These are phyloP conservation scores for Myriosclerotinia duriaeana DNA, from an alignment of 2,329 filamentous ascomycete species.

Conservation along the genomic window DNA sequence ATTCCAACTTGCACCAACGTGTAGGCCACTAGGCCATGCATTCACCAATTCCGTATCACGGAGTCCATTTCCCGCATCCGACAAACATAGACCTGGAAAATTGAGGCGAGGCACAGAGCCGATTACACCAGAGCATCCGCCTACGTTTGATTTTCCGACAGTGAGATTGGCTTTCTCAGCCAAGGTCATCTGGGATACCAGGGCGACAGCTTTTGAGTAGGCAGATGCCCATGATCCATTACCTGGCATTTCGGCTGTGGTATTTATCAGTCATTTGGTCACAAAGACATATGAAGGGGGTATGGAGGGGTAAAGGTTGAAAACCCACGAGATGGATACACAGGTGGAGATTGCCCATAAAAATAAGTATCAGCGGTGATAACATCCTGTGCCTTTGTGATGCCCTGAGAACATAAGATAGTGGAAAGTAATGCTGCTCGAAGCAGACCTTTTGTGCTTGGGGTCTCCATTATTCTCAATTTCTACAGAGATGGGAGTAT, in stretches of 20 bases:
- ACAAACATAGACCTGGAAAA: neutral
- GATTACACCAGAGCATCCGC: neutral
- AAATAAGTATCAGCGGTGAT: conserved; percentile 41
- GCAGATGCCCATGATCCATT: conserved; percentile 58
- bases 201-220: conserved; percentile 63
- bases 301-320: neutral
- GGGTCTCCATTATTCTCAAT: neutral
- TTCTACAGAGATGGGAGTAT: neutral
- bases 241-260: conserved; percentile 38
- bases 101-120: neutral
- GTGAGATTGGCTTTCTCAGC: neutral
- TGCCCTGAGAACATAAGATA: neutral
- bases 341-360: conserved; percentile 44
- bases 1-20: conserved; percentile 45
- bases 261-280: conserved; percentile 16
- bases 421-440: conserved; percentile 1
- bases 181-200: conserved; percentile 44
- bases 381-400: conserved; percentile 20
- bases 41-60: too few species aligned
- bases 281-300: neutral
- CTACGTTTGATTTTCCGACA: neutral
- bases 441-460: neutral
- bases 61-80: neutral
- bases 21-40: too few species aligned
- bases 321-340: conserved; percentile 42